phyloP scores from a whole-genome alignment of 345 rosid species.

The Streptanthus diversifolius region DNA sequence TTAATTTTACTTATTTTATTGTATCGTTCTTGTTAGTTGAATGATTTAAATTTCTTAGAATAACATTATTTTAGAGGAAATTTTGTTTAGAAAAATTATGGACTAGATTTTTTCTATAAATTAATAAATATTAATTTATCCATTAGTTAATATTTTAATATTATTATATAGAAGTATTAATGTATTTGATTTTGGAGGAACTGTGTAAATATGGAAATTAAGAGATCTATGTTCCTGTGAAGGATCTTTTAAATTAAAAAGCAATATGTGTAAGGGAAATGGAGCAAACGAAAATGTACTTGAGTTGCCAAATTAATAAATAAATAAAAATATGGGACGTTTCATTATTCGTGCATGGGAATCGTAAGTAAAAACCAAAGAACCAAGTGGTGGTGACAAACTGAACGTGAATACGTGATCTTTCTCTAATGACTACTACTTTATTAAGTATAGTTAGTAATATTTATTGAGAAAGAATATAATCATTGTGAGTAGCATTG shows the following conservation, averaged over 20 bases:
- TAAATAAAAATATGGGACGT: neutral
- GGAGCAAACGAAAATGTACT: neutral
- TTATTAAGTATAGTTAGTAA: neutral
- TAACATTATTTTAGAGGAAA: too few relatives aligned
- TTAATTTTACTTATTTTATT: too few relatives aligned
- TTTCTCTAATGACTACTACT: neutral
- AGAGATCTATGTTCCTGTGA: neutral
- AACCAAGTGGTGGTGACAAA: slow-evolving; percentile 12
- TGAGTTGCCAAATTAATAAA: neutral
- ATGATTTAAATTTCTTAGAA: too few relatives aligned
- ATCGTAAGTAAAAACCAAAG: slow-evolving; percentile 10
- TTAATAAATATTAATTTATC: too few relatives aligned
- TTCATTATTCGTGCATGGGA: slow-evolving; percentile 21
- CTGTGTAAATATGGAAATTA: neutral
- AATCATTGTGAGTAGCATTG: neutral
- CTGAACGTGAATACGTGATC: slow-evolving; percentile 22
- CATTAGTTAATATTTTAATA: too few relatives aligned
- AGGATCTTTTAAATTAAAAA: neutral
- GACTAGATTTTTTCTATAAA: too few relatives aligned
- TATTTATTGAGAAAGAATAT: neutral
- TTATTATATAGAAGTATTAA: too few relatives aligned
- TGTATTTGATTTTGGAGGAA: neutral
- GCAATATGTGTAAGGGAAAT: neutral
- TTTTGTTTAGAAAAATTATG: too few relatives aligned
- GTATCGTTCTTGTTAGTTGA: too few relatives aligned